phyloP scores from a whole-genome alignment of 140 eudicot genomes.

The Erigeron philadelphicus region DNA sequence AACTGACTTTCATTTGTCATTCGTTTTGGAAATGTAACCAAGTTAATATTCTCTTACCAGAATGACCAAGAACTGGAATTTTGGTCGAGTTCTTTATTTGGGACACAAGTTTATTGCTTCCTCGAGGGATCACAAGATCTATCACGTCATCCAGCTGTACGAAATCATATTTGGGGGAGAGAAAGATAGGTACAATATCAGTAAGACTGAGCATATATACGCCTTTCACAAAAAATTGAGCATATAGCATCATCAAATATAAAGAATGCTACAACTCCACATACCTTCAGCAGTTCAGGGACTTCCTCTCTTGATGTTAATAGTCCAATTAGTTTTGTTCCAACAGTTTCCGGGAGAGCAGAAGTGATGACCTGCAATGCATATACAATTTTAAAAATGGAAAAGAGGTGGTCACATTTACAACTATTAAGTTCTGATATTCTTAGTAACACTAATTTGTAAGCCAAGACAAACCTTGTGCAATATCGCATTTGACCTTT shows the following conservation, averaged over 20 bases:
- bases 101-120: slow-evolving; percentile 88
- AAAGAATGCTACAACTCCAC: slow-evolving; percentile 16
- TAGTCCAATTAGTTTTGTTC: slow-evolving; percentile 67
- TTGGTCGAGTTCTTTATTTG: slow-evolving; percentile 73
- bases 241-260: background rate
- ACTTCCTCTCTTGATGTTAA: slow-evolving; percentile 80
- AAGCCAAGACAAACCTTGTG: slow-evolving; percentile 55
- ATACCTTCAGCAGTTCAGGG: slow-evolving; percentile 78
- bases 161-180: background rate
- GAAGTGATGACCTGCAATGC: slow-evolving; percentile 58
- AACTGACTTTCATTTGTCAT: background rate
- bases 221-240: background rate
- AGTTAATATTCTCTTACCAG: slow-evolving; percentile 42
- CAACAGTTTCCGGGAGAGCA: slow-evolving; percentile 71
- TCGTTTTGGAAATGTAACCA: background rate
- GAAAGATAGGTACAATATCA: background rate
- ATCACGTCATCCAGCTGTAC: slow-evolving; percentile 89
- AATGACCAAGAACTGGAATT: slow-evolving; percentile 93
- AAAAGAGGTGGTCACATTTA: slow-evolving; percentile 2
- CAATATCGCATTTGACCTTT: slow-evolving; percentile 70
- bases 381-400: background rate
- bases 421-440: slow-evolving; percentile 12
- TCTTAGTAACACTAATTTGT: background rate
- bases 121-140: slow-evolving; percentile 97
- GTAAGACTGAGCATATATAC: background rate